These are phyloP conservation scores for Acanthamoeba sp. DNA, from an alignment of 208 protist genomes.

Conservation along the genomic window DNA sequence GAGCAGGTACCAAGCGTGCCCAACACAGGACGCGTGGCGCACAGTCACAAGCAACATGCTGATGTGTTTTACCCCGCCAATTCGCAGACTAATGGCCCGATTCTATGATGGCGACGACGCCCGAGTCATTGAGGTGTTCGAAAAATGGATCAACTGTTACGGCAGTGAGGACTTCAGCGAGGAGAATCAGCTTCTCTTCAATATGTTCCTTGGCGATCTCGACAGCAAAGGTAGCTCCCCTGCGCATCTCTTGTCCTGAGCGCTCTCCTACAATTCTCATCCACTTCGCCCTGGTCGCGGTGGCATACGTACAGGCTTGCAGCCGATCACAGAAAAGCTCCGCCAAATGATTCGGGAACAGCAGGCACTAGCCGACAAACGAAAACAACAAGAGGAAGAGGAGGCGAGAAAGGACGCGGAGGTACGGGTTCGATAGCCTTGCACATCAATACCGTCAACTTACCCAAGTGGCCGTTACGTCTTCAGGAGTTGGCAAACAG, in stretches of 20 bases:
- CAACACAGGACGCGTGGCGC: too few relatives aligned
- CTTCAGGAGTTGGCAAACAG: not conserved
- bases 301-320: not conserved
- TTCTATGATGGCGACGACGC: conserved; percentile 70
- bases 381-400: conserved; percentile 29
- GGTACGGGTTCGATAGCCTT: not conserved
- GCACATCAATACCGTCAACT: not conserved
- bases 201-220: conserved; percentile 72
- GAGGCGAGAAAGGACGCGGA: not conserved
- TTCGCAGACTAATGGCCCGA: conserved; percentile 44
- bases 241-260: not conserved
- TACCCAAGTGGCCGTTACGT: not conserved
- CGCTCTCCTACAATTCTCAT: not conserved
- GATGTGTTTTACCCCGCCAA: not conserved
- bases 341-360: not conserved
- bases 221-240: conserved; percentile 56
- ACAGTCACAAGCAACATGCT: too few relatives aligned
- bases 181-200: conserved; percentile 72
- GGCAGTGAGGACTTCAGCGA: conserved; percentile 68
- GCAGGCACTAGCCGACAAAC: not conserved
- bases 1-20: not conserved
- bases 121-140: conserved; percentile 60
- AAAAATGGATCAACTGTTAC: conserved; percentile 72
- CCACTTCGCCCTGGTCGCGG: not conserved
- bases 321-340: not conserved